Base-by-base conservation (phyloP, 2,329 filamentous ascomycete genomes). In the Pezizomycotina sp. region DNA sequence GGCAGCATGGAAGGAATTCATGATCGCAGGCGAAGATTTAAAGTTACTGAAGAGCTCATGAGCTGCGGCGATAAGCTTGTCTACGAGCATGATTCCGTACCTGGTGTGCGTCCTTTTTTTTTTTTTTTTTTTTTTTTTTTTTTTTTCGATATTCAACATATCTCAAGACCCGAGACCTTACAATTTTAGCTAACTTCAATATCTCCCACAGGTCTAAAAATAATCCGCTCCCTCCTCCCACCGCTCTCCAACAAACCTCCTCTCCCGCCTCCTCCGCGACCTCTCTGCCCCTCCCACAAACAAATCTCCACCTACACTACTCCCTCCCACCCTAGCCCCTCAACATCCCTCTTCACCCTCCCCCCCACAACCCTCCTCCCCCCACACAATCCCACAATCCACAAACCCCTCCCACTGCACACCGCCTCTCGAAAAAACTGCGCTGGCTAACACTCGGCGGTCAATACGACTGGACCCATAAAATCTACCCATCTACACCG, bases 391-490 rank as follows among this genome's bases (percentile, higher is more conserved):
- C 63, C 77, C 0, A 47, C 56, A 0, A 58, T 83, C n/a, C 84
- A 93, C 58, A 79, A 75, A 43, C 66, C 80, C 2, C 62, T 93
- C 6, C 69, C 2, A 62, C 78, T 34, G 62, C 68, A 31, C 74
- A 75, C 51, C 70, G 86, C 19, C 63, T 95, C 27, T 69, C 74
- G 38, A 77, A 75, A 45, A 84, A 80, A 44, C 67, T 95, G 15
- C 81, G 86, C 48, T 98, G 89, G 89, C 70, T 91, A 26, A 95
- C 86, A 0, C 68, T 98, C 2, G 89, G 89, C 31, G 86, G 83
- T 0, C 89, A 95, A 56, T 95, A 95, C 56, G 80, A 95, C 60
- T 95, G 86, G 89, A 91, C 83, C 0, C 69, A 71, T 38, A 84
- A 92, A 48, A 61, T 70, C 8, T 95, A 95, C 53, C 83, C 84